Conservation (phyloP, 257 asterid species). For the Nicotiana attenuata region DNA sequence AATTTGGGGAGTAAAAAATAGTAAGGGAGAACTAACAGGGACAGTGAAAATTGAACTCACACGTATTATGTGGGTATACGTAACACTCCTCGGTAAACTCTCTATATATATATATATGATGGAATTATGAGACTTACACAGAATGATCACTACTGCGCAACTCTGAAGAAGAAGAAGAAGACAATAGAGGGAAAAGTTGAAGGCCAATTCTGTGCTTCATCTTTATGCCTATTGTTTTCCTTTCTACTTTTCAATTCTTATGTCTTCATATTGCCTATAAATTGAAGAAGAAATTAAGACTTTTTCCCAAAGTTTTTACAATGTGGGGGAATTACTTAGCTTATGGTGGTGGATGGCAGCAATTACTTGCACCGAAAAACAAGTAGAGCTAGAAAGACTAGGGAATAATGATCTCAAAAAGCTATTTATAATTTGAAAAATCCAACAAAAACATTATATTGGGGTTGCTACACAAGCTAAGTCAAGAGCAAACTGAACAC, state of each 20-base stretch:
- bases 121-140: not conserved
- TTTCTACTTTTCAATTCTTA: not conserved
- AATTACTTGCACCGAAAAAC: not conserved
- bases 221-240: not conserved
- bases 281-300: not conserved
- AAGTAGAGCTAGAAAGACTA: not conserved
- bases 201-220: not conserved
- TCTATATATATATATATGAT: not conserved
- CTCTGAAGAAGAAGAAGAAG: not conserved
- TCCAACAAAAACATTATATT: not conserved
- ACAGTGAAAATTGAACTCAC: too few relatives aligned
- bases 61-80: too few relatives aligned
- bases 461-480: not conserved
- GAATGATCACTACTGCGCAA: not conserved
- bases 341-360: not conserved
- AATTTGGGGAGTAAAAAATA: too few relatives aligned
- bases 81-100: too few relatives aligned
- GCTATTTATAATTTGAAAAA: not conserved
- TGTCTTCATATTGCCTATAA: not conserved
- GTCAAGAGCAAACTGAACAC: not conserved
- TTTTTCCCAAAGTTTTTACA: not conserved
- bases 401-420: not conserved
- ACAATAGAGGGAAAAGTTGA: slow-evolving; percentile 5
- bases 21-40: too few relatives aligned
- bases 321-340: not conserved